Evolutionary conservation across 192 early-diverging fungal species (phyloP).

Genomic region (Podila minutissima): DNA sequence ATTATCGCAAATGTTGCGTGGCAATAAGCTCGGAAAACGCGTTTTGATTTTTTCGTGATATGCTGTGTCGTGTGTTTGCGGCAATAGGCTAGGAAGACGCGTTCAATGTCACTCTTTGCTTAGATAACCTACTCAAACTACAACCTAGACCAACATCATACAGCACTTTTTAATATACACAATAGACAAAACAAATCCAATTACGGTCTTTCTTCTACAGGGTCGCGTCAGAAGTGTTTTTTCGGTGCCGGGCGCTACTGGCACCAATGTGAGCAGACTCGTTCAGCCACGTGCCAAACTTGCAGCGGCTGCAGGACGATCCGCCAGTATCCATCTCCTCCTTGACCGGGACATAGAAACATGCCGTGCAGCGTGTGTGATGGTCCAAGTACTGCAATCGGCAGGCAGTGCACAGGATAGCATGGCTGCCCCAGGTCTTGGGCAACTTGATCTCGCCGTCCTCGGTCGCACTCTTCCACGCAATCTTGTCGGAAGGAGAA

Average conservation of each 20-base stretch:
- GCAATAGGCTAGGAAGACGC: no score
- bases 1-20: neutral
- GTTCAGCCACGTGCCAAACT: slow-evolving; percentile 35
- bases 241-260: slow-evolving; percentile 1
- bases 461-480: slow-evolving; percentile 30
- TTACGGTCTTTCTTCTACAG: neutral
- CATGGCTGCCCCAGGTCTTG: slow-evolving; percentile 37
- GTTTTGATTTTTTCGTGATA: no score
- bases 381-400: slow-evolving; percentile 28
- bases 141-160: no score
- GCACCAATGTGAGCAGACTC: slow-evolving; percentile 7
- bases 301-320: slow-evolving; percentile 31
- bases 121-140: no score
- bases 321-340: slow-evolving; percentile 28
- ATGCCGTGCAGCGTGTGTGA: slow-evolving; percentile 37
- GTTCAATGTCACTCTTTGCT: no score
- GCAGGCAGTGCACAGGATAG: slow-evolving; percentile 32
- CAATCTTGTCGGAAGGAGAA: slow-evolving; percentile 16
- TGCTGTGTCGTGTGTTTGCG: no score
- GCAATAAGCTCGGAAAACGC: no score
- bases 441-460: slow-evolving; percentile 26
- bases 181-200: no score
- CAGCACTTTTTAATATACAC: no score
- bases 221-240: slow-evolving; percentile 6
- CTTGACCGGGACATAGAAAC: slow-evolving; percentile 38